Evolutionary conservation across 352 stramenopile species (phyloP).

Genomic region (Pythium coloratum): DNA sequence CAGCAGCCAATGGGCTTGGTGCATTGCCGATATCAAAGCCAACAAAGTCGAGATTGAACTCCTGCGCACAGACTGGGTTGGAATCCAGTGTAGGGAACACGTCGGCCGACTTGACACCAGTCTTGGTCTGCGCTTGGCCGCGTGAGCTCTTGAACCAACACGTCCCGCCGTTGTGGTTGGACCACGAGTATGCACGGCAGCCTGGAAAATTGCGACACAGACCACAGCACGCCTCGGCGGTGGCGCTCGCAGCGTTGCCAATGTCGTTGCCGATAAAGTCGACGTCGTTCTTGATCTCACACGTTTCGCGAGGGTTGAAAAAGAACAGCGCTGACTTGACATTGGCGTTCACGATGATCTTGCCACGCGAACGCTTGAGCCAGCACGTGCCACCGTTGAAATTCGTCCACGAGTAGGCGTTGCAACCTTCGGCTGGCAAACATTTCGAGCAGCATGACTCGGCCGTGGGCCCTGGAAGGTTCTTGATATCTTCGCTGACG

Average conservation of each 20-base stretch:
- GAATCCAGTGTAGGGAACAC: too few relatives aligned
- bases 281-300: slow-evolving; percentile 5
- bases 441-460: too few relatives aligned
- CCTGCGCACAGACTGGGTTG: too few relatives aligned
- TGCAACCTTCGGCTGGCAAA: slow-evolving; percentile 1
- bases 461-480: too few relatives aligned
- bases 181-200: slow-evolving; percentile 56
- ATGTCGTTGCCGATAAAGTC: slow-evolving; percentile 35
- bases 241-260: slow-evolving; percentile 9
- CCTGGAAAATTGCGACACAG: slow-evolving; percentile 16
- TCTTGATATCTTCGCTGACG: too few relatives aligned
- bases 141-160: background rate
- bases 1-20: too few relatives aligned
- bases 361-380: background rate
- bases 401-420: slow-evolving; percentile 26
- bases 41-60: too few relatives aligned
- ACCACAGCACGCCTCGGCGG: slow-evolving; percentile 22
- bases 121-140: too few relatives aligned
- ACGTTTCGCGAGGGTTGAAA: background rate
- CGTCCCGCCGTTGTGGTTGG: slow-evolving; percentile 43
- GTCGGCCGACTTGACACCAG: too few relatives aligned
- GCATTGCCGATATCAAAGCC: too few relatives aligned
- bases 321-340: background rate
- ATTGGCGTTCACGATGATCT: too few relatives aligned
- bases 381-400: slow-evolving; percentile 25